Base-by-base conservation (phyloP, 352 stramenopile species). In the Globisporangium nodosum region DNA sequence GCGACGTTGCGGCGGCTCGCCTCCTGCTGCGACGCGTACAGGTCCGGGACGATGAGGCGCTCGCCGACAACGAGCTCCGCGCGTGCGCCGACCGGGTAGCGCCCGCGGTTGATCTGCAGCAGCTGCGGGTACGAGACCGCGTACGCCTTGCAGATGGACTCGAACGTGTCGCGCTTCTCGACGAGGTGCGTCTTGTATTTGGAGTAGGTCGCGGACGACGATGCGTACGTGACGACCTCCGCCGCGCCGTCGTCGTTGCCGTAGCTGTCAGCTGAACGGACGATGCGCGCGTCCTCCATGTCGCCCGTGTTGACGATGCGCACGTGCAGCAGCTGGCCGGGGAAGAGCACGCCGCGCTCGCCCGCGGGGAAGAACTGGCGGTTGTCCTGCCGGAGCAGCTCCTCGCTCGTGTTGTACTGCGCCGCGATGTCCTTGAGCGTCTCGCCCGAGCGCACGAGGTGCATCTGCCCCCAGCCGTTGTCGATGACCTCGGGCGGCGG, bases 401-500 rank as follows among this genome's bases (percentile, higher is more conserved):
- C 76, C 52, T 90, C 79, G 21, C 69, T 88, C 47, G 83, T 92
- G 66, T 94, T 92, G 73, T 92, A 94, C 40, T 85, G 71, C 60
- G 56, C 57, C 33, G 83, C 81, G 49, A 94, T 91, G 60, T 47
- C 64, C n/a, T 73, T 63, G 54, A 94, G 66, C 57, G 81, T 78
- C 60, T 94, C 85, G 42, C 79, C 81, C 0, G 74, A 53, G 30
- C 79, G 77, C 58, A 92, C 81, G 21, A 92, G 54, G 54, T 94
- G 85, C 82, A 94, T 92, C 49, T 90, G 78, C 1, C 85, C 85
- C 85, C 85, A 94, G 50, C 85, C 85, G 47, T 85, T 74, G 70
- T 94, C 85, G 49, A 94, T 92, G 58, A 68, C 80, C 53, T 91
- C 81, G 54, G 85, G 81, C 24, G 78, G 78, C 30, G 82, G 85